Conservation (phyloP, 1,139 yeast species). For the Meyerozyma smithsonii region DNA sequence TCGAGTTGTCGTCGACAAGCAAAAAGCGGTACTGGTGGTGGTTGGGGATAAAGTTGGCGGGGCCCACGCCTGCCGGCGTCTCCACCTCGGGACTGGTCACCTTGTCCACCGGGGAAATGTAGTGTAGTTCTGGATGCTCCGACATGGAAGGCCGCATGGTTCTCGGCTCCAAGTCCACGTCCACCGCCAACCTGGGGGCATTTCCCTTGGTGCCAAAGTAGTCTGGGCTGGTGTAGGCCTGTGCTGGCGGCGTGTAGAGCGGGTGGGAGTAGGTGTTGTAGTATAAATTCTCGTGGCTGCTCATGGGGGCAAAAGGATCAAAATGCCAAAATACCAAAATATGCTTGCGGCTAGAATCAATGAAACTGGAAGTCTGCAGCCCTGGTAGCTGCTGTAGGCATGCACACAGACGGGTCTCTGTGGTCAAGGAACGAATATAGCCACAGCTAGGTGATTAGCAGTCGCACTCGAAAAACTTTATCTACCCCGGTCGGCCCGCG, state of each 20-base stretch:
- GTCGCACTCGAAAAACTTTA: neutral
- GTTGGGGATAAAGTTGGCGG: constrained; percentile 14
- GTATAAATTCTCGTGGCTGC: neutral
- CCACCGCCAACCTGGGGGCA: neutral
- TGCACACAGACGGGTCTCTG: too few species aligned
- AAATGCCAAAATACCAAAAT: too few species aligned
- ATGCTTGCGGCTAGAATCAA: too few species aligned
- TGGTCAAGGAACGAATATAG: neutral
- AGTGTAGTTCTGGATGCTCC: neutral
- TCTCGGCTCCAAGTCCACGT: constrained; percentile 1
- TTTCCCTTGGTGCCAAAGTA: neutral
- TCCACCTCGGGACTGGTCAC: neutral
- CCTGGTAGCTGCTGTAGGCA: too few species aligned
- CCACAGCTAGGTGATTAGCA: neutral
- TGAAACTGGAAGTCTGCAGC: too few species aligned
- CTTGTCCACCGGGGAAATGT: neutral
- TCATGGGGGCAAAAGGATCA: neutral
- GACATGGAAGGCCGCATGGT: neutral
- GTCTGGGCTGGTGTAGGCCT: neutral
- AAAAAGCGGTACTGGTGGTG: constrained; percentile 25
- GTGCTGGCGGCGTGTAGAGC: constrained; percentile 1
- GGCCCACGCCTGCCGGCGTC: constrained; percentile 2
- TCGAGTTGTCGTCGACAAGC: constrained; percentile 41
- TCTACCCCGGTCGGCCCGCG: neutral
- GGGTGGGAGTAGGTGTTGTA: neutral